Conservation (phyloP, 257 asterid genomes). For the Thymus mandschuricus region DNA sequence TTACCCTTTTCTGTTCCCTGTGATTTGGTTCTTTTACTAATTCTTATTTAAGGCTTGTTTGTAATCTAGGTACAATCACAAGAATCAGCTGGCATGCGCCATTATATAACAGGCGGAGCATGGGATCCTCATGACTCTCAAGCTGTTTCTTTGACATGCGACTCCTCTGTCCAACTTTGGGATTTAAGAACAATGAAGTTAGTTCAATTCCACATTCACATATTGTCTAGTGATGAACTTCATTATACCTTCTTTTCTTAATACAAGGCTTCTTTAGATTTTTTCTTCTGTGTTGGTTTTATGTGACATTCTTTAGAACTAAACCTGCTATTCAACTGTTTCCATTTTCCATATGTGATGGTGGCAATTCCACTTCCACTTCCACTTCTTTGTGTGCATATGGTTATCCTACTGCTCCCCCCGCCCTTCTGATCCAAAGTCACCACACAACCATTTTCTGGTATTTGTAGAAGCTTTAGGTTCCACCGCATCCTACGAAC, state of each 20-base stretch:
- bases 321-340: neutral
- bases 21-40: constrained; percentile 36
- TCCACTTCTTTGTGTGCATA: constrained; percentile 19
- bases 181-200: constrained; percentile 96
- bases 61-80: constrained; percentile 86
- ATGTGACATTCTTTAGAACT: constrained; percentile 1
- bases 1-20: too few relatives aligned
- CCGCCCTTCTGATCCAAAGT: neutral
- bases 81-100: constrained; percentile 85
- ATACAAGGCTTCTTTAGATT: constrained; percentile 13
- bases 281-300: constrained; percentile 8
- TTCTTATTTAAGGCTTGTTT: constrained; percentile 61
- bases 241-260: constrained; percentile 7
- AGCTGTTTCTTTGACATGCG: constrained; percentile 68
- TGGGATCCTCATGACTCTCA: constrained; percentile 97
- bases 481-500: constrained; percentile 19
- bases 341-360: constrained; percentile 6
- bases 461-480: constrained; percentile 20
- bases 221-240: constrained; percentile 20
- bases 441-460: neutral
- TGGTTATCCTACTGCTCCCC: neutral
- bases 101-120: constrained; percentile 84
- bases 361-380: constrained; percentile 12
- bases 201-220: constrained; percentile 36
- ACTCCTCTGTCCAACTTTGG: constrained; percentile 92